Evolutionary conservation across 495 filamentous ascomycete species (phyloP).

Genomic region (Halenospora varia): DNA sequence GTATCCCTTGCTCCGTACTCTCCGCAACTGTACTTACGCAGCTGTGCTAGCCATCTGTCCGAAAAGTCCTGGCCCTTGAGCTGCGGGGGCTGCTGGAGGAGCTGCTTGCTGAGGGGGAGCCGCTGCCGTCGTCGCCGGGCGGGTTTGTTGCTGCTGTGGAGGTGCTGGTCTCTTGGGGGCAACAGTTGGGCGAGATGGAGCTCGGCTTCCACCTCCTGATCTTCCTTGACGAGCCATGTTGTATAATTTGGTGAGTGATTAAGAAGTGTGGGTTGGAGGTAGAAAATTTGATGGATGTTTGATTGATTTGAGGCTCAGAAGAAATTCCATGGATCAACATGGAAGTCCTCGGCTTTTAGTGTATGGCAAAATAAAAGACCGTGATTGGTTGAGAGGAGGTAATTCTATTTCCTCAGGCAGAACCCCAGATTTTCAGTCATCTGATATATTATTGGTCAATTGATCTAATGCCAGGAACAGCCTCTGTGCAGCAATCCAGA

Average conservation of each 20-base stretch:
- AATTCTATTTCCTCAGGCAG: no score
- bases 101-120: conserved; percentile 43
- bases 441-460: no score
- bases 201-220: conserved; percentile 55
- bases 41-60: conserved; percentile 86
- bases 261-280: conserved; percentile 5
- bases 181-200: conserved; percentile 63
- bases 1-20: not conserved
- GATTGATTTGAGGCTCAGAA: not conserved
- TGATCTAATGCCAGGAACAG: no score
- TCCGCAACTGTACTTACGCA: conserved; percentile 53
- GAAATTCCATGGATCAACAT: not conserved
- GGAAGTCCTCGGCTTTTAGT: conserved; percentile 9
- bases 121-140: conserved; percentile 62
- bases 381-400: no score
- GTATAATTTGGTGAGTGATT: no score
- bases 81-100: conserved; percentile 29
- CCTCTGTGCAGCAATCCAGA: no score
- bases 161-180: conserved; percentile 57
- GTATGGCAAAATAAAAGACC: not conserved
- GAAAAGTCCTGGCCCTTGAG: conserved; percentile 66
- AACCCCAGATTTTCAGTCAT: no score
- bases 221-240: conserved; percentile 76
- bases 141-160: conserved; percentile 58
- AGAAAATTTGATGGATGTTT: not conserved